Base-by-base conservation (phyloP, 306 rosid genomes). In the Sechiopsis laciniata region DNA sequence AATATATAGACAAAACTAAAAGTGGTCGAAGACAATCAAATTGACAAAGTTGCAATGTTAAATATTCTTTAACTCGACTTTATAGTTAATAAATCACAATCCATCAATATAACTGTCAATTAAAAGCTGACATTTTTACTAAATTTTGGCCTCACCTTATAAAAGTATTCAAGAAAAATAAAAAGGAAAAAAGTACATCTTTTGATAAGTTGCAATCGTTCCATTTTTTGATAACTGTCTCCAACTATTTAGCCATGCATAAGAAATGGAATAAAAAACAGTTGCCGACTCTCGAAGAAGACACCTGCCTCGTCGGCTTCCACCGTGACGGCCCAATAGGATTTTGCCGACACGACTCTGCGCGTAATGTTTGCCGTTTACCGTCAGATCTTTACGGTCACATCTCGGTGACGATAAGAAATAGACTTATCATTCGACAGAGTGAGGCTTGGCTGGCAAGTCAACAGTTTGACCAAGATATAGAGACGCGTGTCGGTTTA, bases 321-420 rank as follows among this genome's bases (percentile, higher is more conserved):
- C 68, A 46, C 54, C 8, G 6, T 5, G 22, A 64, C 61, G 53
- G 29, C 22, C 80, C 80, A 65, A 65, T 65, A 48, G 75, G 19
- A 72, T 8, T 21, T 7, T 72, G 77, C 80, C 83, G 83, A 72
- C 80, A 37, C 16, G 11, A 24, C 55, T 66, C 37, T 40, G 15
- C 0, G 52, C 53, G 26, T 64, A 64, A 37, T 10, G 19, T 40
- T 0, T 37, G 9, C 5, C 1, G 37, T 21, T 12, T 29, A 55
- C 78, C 63, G 17, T 75, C 35, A 26, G 20, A 74, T 68, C 26
- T 37, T 19, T 37, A 40, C 16, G 42, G 65, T 75, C 82, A 40
- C 64, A 50, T 56, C 70, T 8, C 1, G 59, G 29, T 22, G 29
- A 21, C 16, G 6, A 14, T 22, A 46, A 46, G 55, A 67, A 17